These are phyloP conservation scores for Nannizziopsis barbatae DNA, from an alignment of 2,329 filamentous ascomycete genomes.

Conservation along the genomic window DNA sequence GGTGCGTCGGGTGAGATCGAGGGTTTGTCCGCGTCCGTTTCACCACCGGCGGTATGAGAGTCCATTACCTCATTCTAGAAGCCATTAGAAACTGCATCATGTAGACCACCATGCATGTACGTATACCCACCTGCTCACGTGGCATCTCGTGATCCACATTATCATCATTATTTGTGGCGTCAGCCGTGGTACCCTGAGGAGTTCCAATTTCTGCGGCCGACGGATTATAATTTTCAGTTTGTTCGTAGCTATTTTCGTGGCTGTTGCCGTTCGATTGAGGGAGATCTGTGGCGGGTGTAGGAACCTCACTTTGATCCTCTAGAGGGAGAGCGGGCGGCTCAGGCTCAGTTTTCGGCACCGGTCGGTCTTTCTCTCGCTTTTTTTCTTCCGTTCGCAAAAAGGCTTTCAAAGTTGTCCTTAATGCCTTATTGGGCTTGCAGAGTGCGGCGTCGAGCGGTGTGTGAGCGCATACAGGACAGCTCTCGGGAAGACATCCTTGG, in stretches of 20 bases:
- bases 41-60: background rate
- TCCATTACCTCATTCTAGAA: background rate
- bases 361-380: conserved; percentile 59
- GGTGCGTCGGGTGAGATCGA: background rate
- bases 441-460: conserved; percentile 74
- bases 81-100: too few relatives aligned
- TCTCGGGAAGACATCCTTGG: conserved; percentile 61
- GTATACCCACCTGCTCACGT: too few relatives aligned
- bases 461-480: conserved; percentile 89
- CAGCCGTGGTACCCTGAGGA: background rate
- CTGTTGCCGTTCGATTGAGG: background rate
- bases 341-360: conserved; percentile 23
- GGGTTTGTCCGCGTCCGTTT: background rate
- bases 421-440: conserved; percentile 76
- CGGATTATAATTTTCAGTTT: background rate
- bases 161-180: background rate
- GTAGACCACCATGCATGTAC: too few relatives aligned
- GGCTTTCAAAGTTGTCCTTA: conserved; percentile 85
- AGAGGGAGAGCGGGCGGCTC: conserved; percentile 16
- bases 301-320: conserved; percentile 10
- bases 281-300: background rate
- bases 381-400: conserved; percentile 87
- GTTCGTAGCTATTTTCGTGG: background rate
- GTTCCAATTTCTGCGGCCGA: background rate
- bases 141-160: too few relatives aligned